Base-by-base conservation (phyloP, 2,329 filamentous ascomycete genomes). In the Raffaelea albimanens region DNA sequence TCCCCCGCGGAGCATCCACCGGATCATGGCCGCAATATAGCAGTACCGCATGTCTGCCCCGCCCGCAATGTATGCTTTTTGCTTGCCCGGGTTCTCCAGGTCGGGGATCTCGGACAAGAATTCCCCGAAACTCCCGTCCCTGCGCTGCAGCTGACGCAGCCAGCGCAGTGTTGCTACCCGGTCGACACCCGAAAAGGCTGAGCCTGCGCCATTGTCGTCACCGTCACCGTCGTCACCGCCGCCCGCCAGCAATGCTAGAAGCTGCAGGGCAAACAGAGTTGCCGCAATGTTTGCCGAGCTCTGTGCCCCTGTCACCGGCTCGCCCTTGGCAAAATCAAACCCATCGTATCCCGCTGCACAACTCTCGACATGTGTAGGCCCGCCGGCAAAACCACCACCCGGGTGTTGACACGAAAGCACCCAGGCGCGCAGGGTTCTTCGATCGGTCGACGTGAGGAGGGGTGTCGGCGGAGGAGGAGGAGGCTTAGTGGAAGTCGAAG, bases 61-160 rank as follows among this genome's bases (percentile, higher is more conserved):
- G 0, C 91, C 91, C 33, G 82, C 78, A n/a, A 91, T 71, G 34
- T 66, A 66, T 13, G 71, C 76, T 5, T 50, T 51, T 7, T 48
- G 29, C 0, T 36, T 23, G 0, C 23, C 44, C 1, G 45, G 31
- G 0, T 18, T 31, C 2, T 10, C 29, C 3, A n/a, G 22, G 5
- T 44, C 41, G 1, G 58, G 56, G 13, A 63, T 20, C 5, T 78
- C 76, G 4, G 74, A 76, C 3, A 91, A 61, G 1, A 87, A 77
- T 65, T 98, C 90, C 0, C 90, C 93, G 62, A 98, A 97, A 57
- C 89, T 94, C 2, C 93, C 93, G 61, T 97, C 87, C 0, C 69
- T 64, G 22, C 89, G 77, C 69, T 98, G 93, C 63, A 97, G 66
- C 45, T 64, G 74, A 47, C 69, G 73, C 53, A 98, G 66, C 89